Evolutionary conservation across 306 rosid genomes (phyloP).

Genomic region (Clitoria ternatea): DNA sequence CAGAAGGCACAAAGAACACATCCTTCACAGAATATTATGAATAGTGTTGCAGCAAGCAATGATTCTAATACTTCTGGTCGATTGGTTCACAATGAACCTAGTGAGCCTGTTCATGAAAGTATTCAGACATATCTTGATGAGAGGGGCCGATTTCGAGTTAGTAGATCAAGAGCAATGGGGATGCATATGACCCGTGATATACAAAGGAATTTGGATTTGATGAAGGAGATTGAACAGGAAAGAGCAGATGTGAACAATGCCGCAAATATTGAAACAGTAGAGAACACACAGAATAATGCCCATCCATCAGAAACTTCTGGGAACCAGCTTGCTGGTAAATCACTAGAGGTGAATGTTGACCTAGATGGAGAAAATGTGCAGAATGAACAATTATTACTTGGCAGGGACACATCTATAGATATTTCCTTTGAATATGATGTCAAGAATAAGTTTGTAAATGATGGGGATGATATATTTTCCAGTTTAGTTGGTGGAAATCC

Average conservation of each 20-base stretch:
- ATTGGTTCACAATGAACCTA: conserved; percentile 34
- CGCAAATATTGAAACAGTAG: conserved; percentile 22
- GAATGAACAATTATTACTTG: conserved; percentile 32
- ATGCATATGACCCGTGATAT: conserved; percentile 91
- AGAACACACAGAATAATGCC: conserved; percentile 29
- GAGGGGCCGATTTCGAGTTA: conserved; percentile 74
- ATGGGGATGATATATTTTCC: conserved; percentile 71
- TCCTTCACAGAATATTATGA: conserved; percentile 36
- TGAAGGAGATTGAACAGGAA: conserved; percentile 83
- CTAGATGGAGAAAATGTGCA: conserved; percentile 31
- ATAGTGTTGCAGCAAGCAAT: conserved; percentile 31
- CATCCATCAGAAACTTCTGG: conserved; percentile 31
- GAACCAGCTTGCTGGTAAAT: conserved; percentile 29
- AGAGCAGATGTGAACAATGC: conserved; percentile 30
- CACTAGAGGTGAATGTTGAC: conserved; percentile 30
- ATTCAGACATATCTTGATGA: conserved; percentile 80
- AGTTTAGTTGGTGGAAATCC: conserved; percentile 64
- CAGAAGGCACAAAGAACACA: conserved; percentile 27
- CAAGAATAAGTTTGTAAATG: conserved; percentile 38
- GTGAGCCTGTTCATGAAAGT: conserved; percentile 56
- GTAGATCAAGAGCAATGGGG: conserved; percentile 93
- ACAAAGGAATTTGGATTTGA: conserved; percentile 91
- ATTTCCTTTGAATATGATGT: conserved; percentile 60
- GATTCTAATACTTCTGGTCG: conserved; percentile 35
- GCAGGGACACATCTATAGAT: conserved; percentile 48